These are phyloP conservation scores for Fusarium lyarnte DNA, from an alignment of 2,329 filamentous ascomycete species.

Conservation along the genomic window DNA sequence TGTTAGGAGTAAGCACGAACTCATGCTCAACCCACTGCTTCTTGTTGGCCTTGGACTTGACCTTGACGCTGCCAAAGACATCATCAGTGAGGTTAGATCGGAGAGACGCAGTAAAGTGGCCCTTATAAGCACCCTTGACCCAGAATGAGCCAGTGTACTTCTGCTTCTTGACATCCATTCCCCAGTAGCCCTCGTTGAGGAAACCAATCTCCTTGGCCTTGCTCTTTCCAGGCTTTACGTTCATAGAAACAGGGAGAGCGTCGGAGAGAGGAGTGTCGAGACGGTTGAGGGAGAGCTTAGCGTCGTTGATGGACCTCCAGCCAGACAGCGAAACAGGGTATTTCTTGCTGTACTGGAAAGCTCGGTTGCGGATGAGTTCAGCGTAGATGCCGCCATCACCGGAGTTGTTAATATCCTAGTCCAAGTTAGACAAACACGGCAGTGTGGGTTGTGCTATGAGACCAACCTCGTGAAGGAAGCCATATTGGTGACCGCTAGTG, in stretches of 20 bases:
- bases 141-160: slow-evolving; percentile 63
- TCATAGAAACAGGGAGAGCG: slow-evolving; percentile 62
- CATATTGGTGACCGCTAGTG: slow-evolving; percentile 57
- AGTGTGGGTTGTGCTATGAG: fast-evolving
- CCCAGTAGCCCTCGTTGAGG: slow-evolving; percentile 66
- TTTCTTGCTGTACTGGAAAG: slow-evolving; percentile 66
- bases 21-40: slow-evolving; percentile 63
- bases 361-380: slow-evolving; percentile 75
- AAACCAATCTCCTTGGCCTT: slow-evolving; percentile 54
- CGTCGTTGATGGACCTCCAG: slow-evolving; percentile 56
- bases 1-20: slow-evolving; percentile 54
- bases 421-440: fast-evolving
- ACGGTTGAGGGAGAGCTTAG: slow-evolving; percentile 58
- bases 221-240: slow-evolving; percentile 47
- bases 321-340: slow-evolving; percentile 56
- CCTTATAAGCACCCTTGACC: slow-evolving; percentile 60
- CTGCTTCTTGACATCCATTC: slow-evolving; percentile 60
- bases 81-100: slow-evolving; percentile 56
- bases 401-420: slow-evolving; percentile 71
- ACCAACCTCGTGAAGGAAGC: slow-evolving; percentile 56
- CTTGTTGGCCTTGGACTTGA: slow-evolving; percentile 54
- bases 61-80: slow-evolving; percentile 57
- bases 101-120: slow-evolving; percentile 58
- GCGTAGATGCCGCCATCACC: slow-evolving; percentile 79
- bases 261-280: slow-evolving; percentile 59